phyloP scores from a whole-genome alignment of 2,329 filamentous ascomycete genomes.

The Dissoconium aciculare region DNA sequence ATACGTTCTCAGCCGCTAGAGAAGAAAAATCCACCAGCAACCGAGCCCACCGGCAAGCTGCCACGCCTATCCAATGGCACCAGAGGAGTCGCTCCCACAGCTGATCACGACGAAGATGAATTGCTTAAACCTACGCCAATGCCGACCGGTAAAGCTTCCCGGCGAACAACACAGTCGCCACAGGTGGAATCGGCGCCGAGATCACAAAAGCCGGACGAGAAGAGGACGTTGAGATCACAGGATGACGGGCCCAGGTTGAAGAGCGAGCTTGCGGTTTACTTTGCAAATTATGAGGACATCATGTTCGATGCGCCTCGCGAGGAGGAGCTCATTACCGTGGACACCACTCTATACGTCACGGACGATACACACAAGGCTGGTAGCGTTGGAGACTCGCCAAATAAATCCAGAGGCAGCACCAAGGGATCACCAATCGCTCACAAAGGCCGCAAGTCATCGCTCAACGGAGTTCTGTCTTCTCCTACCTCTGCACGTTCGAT shows the following conservation, averaged over 20 bases:
- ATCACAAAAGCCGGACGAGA: conserved; percentile 36
- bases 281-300: conserved; percentile 85
- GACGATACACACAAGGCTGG: conserved; percentile 12
- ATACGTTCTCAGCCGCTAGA: neutral
- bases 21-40: neutral
- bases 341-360: conserved; percentile 18
- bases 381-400: conserved; percentile 7
- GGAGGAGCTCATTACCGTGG: conserved; percentile 42
- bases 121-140: conserved; percentile 7
- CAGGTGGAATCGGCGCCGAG: conserved; percentile 7
- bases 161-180: conserved; percentile 8
- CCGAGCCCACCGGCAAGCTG: conserved; percentile 5
- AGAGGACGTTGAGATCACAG: conserved; percentile 69
- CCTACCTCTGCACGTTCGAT: conserved; percentile 9
- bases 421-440: conserved; percentile 1
- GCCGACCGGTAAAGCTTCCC: conserved; percentile 6
- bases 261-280: conserved; percentile 82
- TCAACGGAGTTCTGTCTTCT: conserved; percentile 8
- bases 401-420: conserved; percentile 7
- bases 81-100: neutral
- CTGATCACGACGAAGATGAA: conserved; percentile 9
- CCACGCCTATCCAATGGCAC: neutral
- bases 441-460: conserved; percentile 5
- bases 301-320: conserved; percentile 70
- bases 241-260: conserved; percentile 70